Evolutionary conservation across 805 yeast species (phyloP), one percentile per base, ranked within the genome.

Genomic region (Dipodascopsis tothii): DNA sequence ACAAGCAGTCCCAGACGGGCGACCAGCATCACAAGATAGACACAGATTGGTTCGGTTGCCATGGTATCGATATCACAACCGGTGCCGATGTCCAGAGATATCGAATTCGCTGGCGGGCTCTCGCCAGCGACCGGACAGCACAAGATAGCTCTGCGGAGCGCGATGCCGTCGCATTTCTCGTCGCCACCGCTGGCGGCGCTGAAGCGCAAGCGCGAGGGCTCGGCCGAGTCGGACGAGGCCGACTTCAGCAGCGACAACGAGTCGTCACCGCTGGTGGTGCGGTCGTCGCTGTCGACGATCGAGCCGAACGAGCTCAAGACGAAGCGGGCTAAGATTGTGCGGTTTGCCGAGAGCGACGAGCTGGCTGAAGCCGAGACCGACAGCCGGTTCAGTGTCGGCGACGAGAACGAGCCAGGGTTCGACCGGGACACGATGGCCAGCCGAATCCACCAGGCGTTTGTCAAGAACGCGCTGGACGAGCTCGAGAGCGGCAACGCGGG

Each of bases 401-500:
- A n/a, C n/a, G n/a, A n/a, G n/a, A n/a, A n/a, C n/a, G n/a, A n/a
- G n/a, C n/a, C n/a, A n/a, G n/a, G n/a, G 30, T 25, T 25, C 30
- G 30, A 25, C 11, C 11, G 14, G 14, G 37, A 37, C 19, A 3
- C 3, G 16, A 16, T 46, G 16, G 36, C 49, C 3, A 33, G 37
- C 21, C 39, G 49, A n/a, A 33, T 51, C 25, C 43, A 56, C 45
- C 48, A 43, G 38, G 51, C 73, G 34, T 73, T 73, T 56, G 77
- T 83, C 28, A 72, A 72, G 52, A 72, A 84, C 41, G 92, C 90
- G 23, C 64, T 85, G 51, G 83, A 78, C 39, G 74, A 81, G 41
- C 66, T 83, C 56, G 87, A 81, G 44, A 74, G 72, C 64, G 67
- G 68, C 25, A 84, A 81, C 58, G 52, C 73, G 20, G 59, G 71